Conservation (phyloP, 2,329 filamentous ascomycete species). For the Neofusicoccum sp. region DNA sequence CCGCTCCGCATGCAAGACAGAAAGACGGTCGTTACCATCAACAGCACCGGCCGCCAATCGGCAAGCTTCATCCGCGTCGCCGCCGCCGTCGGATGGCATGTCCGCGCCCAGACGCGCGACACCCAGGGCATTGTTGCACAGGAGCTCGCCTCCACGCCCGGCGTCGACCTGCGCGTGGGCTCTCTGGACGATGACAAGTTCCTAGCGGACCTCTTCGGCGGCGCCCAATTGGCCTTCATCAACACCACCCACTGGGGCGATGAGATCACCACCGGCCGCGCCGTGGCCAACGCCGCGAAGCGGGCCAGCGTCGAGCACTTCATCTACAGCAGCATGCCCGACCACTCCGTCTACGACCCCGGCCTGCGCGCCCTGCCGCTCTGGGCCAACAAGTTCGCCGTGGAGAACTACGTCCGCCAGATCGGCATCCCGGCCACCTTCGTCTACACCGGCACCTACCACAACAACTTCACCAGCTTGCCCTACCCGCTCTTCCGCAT, state of each 20-base stretch:
- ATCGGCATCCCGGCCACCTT: conserved; percentile 84
- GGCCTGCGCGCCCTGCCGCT: conserved; percentile 80
- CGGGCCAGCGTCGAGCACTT: conserved; percentile 82
- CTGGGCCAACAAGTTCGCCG: conserved; percentile 88
- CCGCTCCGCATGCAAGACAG: conserved; percentile 36
- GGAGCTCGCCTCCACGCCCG: conserved; percentile 78
- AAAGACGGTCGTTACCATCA: conserved; percentile 90
- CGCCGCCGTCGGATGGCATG: conserved; percentile 87
- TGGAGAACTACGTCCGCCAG: conserved; percentile 86
- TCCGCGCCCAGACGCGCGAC: conserved; percentile 87
- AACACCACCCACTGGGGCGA: conserved; percentile 98
- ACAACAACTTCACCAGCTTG: conserved; percentile 96
- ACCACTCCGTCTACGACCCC: conserved; percentile 77
- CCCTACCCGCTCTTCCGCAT: conserved; percentile 94
- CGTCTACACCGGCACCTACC: conserved; percentile 95
- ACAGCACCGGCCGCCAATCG: conserved; percentile 91
- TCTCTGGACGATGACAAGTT: conserved; percentile 69
- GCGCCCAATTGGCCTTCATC: conserved; percentile 88
- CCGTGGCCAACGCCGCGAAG: conserved; percentile 85
- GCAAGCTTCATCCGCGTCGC: conserved; percentile 93
- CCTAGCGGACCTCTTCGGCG: conserved; percentile 75
- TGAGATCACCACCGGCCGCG: conserved; percentile 84
- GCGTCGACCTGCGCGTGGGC: conserved; percentile 71
- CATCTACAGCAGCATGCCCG: conserved; percentile 96
- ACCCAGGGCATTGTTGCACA: conserved; percentile 83